Evolutionary conservation across 768 basidiomycete species (phyloP).

Genomic region (Pleurotus salmoneostramineus): DNA sequence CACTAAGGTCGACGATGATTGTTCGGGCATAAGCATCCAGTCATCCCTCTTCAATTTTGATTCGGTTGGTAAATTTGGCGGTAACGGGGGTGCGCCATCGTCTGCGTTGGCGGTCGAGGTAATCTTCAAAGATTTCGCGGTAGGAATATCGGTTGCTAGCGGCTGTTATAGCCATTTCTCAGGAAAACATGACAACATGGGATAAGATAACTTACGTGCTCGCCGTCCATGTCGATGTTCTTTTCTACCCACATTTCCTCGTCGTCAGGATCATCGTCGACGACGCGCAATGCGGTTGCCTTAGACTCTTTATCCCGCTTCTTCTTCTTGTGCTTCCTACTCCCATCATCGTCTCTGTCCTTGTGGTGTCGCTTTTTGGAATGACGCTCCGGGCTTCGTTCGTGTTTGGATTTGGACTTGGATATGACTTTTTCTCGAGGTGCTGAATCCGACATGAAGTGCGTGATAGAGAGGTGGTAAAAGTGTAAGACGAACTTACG

Average conservation of each 20-base stretch:
- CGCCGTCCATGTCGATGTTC: conserved; percentile 76
- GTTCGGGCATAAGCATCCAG: conserved; percentile 83
- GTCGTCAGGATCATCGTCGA: conserved; percentile 74
- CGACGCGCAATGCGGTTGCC: conserved; percentile 18
- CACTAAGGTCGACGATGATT: too few species aligned
- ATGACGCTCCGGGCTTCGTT: background rate
- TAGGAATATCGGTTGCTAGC: conserved; percentile 72
- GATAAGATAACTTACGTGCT: conserved; percentile 47
- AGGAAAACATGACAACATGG: background rate
- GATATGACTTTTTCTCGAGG: background rate
- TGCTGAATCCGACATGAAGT: background rate
- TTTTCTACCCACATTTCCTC: conserved; percentile 87
- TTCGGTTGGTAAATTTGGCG: conserved; percentile 42
- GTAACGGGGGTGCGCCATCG: conserved; percentile 43
- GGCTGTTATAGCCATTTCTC: conserved; percentile 34
- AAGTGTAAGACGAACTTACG: too few species aligned
- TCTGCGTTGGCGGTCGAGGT: conserved; percentile 52
- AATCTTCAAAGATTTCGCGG: conserved; percentile 58
- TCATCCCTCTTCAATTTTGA: conserved; percentile 65
- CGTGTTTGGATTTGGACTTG: background rate
- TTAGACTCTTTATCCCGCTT: conserved; percentile 1
- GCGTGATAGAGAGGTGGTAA: background rate
- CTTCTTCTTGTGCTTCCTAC: conserved; percentile 1
- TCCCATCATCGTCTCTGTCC: background rate
- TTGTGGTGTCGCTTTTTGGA: conserved; percentile 4